Evolutionary conservation across 495 filamentous ascomycete genomes (phyloP), one percentile per base, ranked within the genome.

Genomic region (Mycothermus thermophilus): DNA sequence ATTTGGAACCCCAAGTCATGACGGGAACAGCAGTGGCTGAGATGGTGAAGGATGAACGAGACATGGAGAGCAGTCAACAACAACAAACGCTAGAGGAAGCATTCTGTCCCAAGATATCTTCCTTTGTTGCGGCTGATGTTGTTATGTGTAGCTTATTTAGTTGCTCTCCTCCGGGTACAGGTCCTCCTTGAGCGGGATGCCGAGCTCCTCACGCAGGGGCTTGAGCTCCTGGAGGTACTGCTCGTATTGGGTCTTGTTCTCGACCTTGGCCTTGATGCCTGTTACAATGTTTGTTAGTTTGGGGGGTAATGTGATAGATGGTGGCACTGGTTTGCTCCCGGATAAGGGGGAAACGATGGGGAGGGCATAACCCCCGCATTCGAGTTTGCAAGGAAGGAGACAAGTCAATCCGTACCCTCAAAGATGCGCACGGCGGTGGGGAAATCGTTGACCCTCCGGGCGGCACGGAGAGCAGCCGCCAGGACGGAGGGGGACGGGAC

Each of bases 261-360:
- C 92, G 47, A 96, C 92, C 74, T 99, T 99, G 64, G 84, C 84
- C 67, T 94, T 94, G 75, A 99, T 80, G 54, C 88, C 86, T 93
- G 54, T n/a, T n/a, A n/a, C n/a, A n/a, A n/a, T n/a, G n/a, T n/a
- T n/a, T n/a, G n/a, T n/a, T n/a, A n/a, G n/a, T 40, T 16, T 21
- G 19, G 22, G 10, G 27, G 25, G 10, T n/a, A 10, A 4, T 10
- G 5, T 17, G n/a, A n/a, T n/a, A n/a, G n/a, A n/a, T n/a, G n/a
- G n/a, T n/a, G n/a, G n/a, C n/a, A n/a, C n/a, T n/a, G n/a, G n/a
- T n/a, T n/a, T n/a, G n/a, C n/a, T n/a, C n/a, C n/a, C n/a, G n/a
- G n/a, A n/a, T n/a, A n/a, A n/a, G n/a, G n/a, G n/a, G n/a, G n/a
- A n/a, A n/a, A n/a, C n/a, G n/a, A n/a, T n/a, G n/a, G n/a, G n/a